A percentile compares a stretch with the other conserved stretches of the same genome.
Conservation (phyloP, 78 protist species). For the Guillardia theta region DNA sequence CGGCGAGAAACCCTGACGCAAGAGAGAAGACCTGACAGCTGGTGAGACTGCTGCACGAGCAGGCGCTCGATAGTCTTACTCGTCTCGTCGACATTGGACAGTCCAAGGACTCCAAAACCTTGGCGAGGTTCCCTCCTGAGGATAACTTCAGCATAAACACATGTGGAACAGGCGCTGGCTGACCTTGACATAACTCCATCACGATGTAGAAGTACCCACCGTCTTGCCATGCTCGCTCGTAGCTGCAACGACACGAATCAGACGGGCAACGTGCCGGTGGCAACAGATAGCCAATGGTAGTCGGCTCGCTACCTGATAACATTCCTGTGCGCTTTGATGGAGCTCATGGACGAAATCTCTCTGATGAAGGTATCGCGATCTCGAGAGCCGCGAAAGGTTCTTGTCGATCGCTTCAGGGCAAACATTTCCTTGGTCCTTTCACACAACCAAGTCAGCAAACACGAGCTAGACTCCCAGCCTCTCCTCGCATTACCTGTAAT, state of each 20-base stretch:
- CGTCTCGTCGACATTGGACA: too few relatives aligned
- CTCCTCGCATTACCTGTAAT: not conserved
- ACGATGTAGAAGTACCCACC: not conserved
- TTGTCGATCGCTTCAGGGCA: not conserved
- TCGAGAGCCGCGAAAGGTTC: not conserved
- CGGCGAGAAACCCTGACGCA: not conserved
- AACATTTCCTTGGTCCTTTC: not conserved
- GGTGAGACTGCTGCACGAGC: too few relatives aligned
- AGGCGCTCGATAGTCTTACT: too few relatives aligned
- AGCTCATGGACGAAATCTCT: not conserved
- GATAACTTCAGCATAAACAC: too few relatives aligned
- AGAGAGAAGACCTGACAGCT: too few relatives aligned
- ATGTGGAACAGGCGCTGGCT: too few relatives aligned
- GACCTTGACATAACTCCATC: not conserved
- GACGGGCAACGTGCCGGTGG: too few relatives aligned
- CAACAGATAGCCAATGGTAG: too few relatives aligned
- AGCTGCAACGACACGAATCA: too few relatives aligned
- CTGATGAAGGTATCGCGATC: not conserved
- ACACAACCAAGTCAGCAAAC: not conserved
- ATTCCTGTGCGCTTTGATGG: not conserved
- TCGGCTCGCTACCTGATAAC: too few relatives aligned
- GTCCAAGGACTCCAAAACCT: not conserved
- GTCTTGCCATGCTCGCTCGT: not conserved
- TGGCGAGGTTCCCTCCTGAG: not conserved
- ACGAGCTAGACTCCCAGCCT: not conserved